Conservation (phyloP, 345 rosid genomes). For the Linum tenue region DNA sequence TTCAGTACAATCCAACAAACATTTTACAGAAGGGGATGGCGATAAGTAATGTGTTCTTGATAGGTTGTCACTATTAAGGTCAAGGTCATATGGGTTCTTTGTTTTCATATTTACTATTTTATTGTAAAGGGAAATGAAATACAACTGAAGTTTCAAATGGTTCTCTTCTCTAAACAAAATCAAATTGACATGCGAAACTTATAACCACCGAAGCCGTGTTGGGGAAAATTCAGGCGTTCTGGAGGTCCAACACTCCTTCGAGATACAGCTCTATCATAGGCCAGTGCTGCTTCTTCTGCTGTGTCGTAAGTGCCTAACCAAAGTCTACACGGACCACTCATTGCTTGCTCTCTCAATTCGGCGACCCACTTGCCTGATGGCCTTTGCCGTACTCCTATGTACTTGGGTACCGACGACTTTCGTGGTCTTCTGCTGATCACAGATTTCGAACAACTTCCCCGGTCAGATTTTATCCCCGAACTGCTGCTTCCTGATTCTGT, state of each 20-base stretch:
- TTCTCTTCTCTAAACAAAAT: too few relatives aligned
- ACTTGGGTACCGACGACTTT: not conserved
- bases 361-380: not conserved
- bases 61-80: too few relatives aligned
- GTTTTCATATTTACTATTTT: too few relatives aligned
- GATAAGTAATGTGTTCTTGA: too few relatives aligned
- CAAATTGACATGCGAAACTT: too few relatives aligned
- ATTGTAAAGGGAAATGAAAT: too few relatives aligned
- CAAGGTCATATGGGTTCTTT: too few relatives aligned
- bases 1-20: too few relatives aligned
- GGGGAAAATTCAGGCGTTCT: not conserved
- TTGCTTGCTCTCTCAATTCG: not conserved
- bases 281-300: not conserved
- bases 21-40: too few relatives aligned
- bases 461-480: not conserved
- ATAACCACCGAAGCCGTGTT: too few relatives aligned
- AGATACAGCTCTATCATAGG: not conserved
- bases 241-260: not conserved
- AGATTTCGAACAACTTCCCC: not conserved
- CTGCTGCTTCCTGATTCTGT: not conserved
- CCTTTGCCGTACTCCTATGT: not conserved
- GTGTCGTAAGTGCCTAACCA: not conserved
- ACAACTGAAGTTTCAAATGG: too few relatives aligned
- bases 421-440: not conserved
- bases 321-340: not conserved